Conservation (phyloP, 441 rosid genomes). For the Pelargonium cotyledonis region DNA sequence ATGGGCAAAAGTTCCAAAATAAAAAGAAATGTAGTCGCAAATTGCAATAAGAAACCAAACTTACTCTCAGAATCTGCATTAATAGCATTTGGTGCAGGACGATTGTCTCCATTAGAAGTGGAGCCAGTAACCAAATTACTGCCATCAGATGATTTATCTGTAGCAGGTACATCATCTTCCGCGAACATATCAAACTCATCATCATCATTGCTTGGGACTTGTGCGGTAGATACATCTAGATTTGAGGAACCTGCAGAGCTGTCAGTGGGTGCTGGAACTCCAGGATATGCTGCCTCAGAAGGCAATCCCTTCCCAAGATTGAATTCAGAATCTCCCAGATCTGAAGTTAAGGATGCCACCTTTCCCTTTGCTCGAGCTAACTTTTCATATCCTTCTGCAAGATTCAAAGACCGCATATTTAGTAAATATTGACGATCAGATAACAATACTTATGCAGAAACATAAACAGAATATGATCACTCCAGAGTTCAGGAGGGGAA, state of each 20-base stretch:
- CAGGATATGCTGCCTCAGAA: slow-evolving; percentile 23
- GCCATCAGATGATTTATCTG: slow-evolving; percentile 29
- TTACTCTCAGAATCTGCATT: slow-evolving; percentile 36
- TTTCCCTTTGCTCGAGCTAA: slow-evolving; percentile 51
- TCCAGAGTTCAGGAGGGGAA: no score
- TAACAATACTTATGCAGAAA: neutral
- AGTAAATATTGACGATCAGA: neutral
- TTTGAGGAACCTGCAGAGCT: slow-evolving; percentile 25
- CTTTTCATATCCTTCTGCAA: slow-evolving; percentile 74
- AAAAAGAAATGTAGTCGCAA: neutral
- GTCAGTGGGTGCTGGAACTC: slow-evolving; percentile 23
- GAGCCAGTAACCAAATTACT: slow-evolving; percentile 26
- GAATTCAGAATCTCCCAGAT: slow-evolving; percentile 18
- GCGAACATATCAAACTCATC: slow-evolving; percentile 76
- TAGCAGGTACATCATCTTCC: slow-evolving; percentile 48
- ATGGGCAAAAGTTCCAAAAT: neutral
- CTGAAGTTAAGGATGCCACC: slow-evolving; percentile 20
- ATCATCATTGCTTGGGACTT: slow-evolving; percentile 24
- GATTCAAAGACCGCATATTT: neutral
- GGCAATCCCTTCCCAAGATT: slow-evolving; percentile 21
- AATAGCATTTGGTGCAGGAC: slow-evolving; percentile 25
- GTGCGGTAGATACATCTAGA: slow-evolving; percentile 26
- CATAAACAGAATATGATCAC: neutral
- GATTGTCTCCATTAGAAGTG: slow-evolving; percentile 27
- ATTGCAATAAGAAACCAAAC: slow-evolving; percentile 13